Conservation (phyloP, 1,284 basidiomycete species). For the Agroathelia rolfsii region DNA sequence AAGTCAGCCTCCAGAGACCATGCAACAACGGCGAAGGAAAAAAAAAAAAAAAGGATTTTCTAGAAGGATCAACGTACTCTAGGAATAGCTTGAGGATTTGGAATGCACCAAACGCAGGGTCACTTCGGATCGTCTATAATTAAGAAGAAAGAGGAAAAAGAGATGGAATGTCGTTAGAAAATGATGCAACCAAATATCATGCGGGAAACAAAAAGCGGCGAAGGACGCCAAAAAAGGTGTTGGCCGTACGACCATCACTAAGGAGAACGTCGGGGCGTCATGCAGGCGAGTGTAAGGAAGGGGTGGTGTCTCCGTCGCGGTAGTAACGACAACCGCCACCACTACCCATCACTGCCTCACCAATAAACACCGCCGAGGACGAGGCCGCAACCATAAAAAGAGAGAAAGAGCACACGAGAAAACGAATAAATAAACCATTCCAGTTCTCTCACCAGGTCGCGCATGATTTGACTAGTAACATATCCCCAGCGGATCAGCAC, state of each 20-base stretch:
- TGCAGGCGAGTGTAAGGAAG: too few species aligned
- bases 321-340: too few species aligned
- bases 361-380: too few species aligned
- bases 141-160: conserved; percentile 10
- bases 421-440: too few species aligned
- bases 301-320: too few species aligned
- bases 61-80: conserved; percentile 65
- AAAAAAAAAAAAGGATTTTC: conserved; percentile 10
- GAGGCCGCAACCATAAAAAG: conserved; percentile 1
- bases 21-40: conserved; percentile 9
- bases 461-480: conserved; percentile 84
- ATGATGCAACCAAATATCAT: too few species aligned
- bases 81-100: conserved; percentile 84
- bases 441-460: conserved; percentile 69
- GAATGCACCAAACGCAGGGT: conserved; percentile 82
- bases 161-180: conserved; percentile 10
- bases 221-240: too few species aligned
- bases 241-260: too few species aligned
- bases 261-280: too few species aligned
- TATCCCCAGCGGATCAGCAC: conserved; percentile 84
- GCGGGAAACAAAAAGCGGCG: too few species aligned
- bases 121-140: conserved; percentile 73
- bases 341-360: too few species aligned
- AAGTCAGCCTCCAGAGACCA: too few species aligned
- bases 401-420: conserved; percentile 10